phyloP scores from a whole-genome alignment of 2,329 filamentous ascomycete genomes.

The Ophiostoma sp. region DNA sequence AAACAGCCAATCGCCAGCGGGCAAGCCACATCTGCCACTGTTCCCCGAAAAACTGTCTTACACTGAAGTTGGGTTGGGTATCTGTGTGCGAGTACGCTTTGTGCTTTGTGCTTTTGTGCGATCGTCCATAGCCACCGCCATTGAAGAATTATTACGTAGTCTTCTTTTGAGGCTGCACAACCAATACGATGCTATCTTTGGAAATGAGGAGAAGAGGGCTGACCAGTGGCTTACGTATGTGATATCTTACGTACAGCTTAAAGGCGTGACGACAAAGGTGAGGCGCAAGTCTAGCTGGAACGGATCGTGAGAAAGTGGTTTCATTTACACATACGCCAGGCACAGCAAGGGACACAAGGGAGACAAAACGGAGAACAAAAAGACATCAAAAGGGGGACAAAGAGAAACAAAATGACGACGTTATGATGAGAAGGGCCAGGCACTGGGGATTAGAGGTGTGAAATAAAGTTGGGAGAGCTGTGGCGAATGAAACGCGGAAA shows the following conservation, averaged over 20 bases:
- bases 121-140: neutral
- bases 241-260: neutral
- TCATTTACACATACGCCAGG: neutral
- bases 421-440: neutral
- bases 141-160: too few species aligned
- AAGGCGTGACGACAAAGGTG: neutral
- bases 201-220: neutral
- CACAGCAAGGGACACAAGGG: conserved; percentile 11
- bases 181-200: neutral
- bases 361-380: neutral
- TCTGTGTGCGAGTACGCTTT: too few species aligned
- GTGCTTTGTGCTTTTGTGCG: neutral
- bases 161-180: neutral
- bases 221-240: neutral
- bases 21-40: neutral
- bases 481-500: neutral
- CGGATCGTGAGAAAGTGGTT: conserved; percentile 6
- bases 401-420: neutral
- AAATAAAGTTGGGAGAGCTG: neutral
- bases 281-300: neutral
- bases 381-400: neutral
- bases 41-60: neutral
- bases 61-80: neutral
- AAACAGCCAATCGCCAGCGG: conserved; percentile 15
- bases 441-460: neutral